phyloP scores from a whole-genome alignment of 2,329 filamentous ascomycete genomes.

The Colletotrichum caudatum region DNA sequence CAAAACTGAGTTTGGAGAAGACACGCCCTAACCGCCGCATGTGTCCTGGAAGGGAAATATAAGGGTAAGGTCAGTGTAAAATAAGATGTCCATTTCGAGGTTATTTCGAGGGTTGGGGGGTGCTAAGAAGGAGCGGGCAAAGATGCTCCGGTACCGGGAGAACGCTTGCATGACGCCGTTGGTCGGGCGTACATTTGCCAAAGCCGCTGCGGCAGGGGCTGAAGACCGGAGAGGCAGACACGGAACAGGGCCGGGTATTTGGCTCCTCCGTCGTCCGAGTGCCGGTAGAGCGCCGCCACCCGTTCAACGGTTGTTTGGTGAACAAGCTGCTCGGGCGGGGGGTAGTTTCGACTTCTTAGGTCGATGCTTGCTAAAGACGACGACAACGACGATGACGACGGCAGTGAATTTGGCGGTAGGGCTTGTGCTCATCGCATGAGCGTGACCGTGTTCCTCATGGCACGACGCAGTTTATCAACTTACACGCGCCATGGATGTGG shows the following conservation, averaged over 20 bases:
- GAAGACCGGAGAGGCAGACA: background rate
- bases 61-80: background rate
- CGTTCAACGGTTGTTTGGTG: background rate
- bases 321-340: constrained; percentile 5
- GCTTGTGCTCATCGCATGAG: background rate
- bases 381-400: background rate
- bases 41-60: background rate
- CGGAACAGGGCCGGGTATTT: background rate
- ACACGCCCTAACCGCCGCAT: background rate
- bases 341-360: background rate
- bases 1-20: background rate
- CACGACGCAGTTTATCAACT: background rate
- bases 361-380: background rate
- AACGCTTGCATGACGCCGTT: background rate
- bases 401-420: background rate
- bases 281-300: constrained; percentile 1
- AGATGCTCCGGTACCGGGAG: background rate
- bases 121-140: background rate
- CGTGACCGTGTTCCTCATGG: background rate
- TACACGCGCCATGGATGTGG: constrained; percentile 9
- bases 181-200: no score
- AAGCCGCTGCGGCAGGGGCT: background rate
- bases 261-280: background rate
- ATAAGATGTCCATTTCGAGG: background rate
- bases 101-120: no score